Base-by-base conservation (phyloP, 768 basidiomycete genomes). In the Sistotremastrum niveocremeum region DNA sequence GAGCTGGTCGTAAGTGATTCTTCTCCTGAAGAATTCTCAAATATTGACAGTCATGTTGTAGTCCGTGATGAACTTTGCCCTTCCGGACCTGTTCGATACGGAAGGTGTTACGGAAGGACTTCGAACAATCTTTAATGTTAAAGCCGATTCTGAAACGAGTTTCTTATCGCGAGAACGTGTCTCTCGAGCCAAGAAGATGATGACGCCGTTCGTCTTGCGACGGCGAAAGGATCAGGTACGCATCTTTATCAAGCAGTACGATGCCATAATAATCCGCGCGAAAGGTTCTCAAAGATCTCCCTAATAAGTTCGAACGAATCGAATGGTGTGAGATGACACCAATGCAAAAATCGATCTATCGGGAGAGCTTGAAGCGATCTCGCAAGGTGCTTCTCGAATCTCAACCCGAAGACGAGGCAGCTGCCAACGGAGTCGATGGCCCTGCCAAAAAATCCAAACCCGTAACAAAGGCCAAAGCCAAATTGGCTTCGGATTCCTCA, bases 121-220 rank as follows among this genome's bases (percentile, higher is more conserved):
- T 11, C 79, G 90, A 9, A 84, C 91, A 5, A 94, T 99, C 52
- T 99, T 99, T 76, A 98, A 95, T 62, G 87, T 88, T 35, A 89
- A 87, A 52, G 87, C 89, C n/a, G 87, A 93, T 56, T 81, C 85
- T 8, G 85, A 85, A 49, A 76, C 85, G 42, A 84, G 86, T 30
- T 62, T 97, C 28, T 79, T 98, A 29, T 87, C 94, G 4, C 83
- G 88, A 57, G 84, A 93, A 59, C 84, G 95, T 42, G 86, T 97
- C 28, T 89, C 87, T 12, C 69, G 93, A 51, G 95, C 95, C 5
- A 94, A 97, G 66, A 90, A 89, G 61, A 97, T 99, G 91, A 90
- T 99, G 85, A 95, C 90, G 5, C 95, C 95, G 0, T 99, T 99
- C 60, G 93, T 98, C 28, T 71, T 99, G 12, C 83, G 95, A n/a